Evolutionary conservation across 2,329 filamentous ascomycete species (phyloP), one percentile per base, ranked within the genome.

Genomic region (Cordyceps pruinosa): DNA sequence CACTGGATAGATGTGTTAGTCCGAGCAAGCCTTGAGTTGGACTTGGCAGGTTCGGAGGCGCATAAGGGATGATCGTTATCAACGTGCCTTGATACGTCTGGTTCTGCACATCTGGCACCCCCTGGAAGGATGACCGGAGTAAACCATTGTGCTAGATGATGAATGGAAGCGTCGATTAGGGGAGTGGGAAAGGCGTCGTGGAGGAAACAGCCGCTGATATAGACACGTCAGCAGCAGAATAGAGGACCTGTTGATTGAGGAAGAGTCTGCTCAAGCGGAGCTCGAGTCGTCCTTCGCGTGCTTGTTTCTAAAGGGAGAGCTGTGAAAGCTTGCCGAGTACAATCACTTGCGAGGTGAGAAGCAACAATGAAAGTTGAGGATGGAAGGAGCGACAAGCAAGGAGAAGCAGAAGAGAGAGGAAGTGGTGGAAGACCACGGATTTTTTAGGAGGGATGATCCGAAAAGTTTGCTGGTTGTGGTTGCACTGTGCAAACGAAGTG

Each of bases 21-120:
- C 19, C 13, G n/a, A 28, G 35, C 12, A 19, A 41, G 23, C 55
- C 39, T 9, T 8, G 34, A 28, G 10, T 13, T 28, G 8, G 48
- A 17, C 10, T 35, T 41, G 17, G 23, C 10, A n/a, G 3, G 26
- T 6, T 6, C 13, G 21, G 34, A 51, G 2, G 2, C 9, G 10
- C 34, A 39, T 15, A 21, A 32, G 1, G 5, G 13, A 35, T 26
- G 13, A 7, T 35, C 3, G 7, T 12, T 48, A 41, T 39, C 3
- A 5, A 62, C 76, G 61, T 76, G 87, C 87, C 80, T 89, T 89
- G 67, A 90, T 89, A 64, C 86, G 79, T 62, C 87, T 79, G 35
- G 80, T 86, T 68, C 86, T 81, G 69, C 87, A 90, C 81, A 86
- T 89, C 73, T 88, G 86, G 65, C 87, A 90, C 64, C 86, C 87